These are phyloP conservation scores for Mycena rebaudengoi DNA, from an alignment of 768 basidiomycete genomes.

Conservation along the genomic window DNA sequence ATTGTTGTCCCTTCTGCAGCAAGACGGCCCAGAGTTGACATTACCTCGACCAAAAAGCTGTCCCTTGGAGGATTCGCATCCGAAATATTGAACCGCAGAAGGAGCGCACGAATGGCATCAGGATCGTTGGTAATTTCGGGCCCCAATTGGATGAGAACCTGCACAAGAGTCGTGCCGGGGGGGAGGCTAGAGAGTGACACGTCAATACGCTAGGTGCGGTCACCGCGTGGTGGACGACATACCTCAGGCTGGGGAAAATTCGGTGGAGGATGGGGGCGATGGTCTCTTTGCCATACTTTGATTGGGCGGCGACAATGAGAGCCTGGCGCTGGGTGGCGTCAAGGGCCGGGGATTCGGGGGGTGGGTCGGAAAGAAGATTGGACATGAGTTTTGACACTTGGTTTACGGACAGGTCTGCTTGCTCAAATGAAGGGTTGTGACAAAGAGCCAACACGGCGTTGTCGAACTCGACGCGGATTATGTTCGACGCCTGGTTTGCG, in stretches of 20 bases:
- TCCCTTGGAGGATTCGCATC: slow-evolving; percentile 77
- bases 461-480: slow-evolving; percentile 83
- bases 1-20: slow-evolving; percentile 77
- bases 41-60: slow-evolving; percentile 73
- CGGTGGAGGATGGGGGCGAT: slow-evolving; percentile 77
- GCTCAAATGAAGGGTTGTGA: slow-evolving; percentile 84
- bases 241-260: slow-evolving; percentile 82
- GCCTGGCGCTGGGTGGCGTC: slow-evolving; percentile 80
- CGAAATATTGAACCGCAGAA: slow-evolving; percentile 80
- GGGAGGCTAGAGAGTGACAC: slow-evolving; percentile 58
- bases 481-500: slow-evolving; percentile 68
- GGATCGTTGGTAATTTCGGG: slow-evolving; percentile 80
- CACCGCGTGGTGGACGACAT: slow-evolving; percentile 28
- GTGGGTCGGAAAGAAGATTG: slow-evolving; percentile 78
- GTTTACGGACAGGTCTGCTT: slow-evolving; percentile 76
- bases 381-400: slow-evolving; percentile 84
- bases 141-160: slow-evolving; percentile 79
- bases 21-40: slow-evolving; percentile 70
- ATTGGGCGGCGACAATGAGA: slow-evolving; percentile 76
- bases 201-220: slow-evolving; percentile 24
- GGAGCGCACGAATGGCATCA: slow-evolving; percentile 72
- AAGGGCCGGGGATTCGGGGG: slow-evolving; percentile 74
- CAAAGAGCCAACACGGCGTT: slow-evolving; percentile 78
- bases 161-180: slow-evolving; percentile 73
- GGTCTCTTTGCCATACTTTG: slow-evolving; percentile 83